Evolutionary conservation across 306 rosid species (phyloP).

Genomic region (apple (Malus domestica)): DNA sequence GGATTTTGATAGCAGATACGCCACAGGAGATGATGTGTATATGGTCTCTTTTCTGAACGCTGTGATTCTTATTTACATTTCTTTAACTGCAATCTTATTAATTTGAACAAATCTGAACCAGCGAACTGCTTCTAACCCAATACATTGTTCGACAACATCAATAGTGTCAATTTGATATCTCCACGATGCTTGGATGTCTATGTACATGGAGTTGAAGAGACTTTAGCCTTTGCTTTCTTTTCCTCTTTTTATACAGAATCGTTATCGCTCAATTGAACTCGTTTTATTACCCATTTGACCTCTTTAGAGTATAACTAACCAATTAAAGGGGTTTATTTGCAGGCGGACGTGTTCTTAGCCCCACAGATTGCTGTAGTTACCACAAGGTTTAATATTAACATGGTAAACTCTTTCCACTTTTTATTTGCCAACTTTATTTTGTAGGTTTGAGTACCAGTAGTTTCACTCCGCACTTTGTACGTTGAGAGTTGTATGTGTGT

Average conservation of each 20-base stretch:
- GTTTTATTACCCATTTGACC: background rate
- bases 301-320: background rate
- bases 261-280: too few species aligned
- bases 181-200: background rate
- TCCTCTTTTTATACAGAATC: too few species aligned
- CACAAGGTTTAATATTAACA: constrained; percentile 17
- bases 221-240: background rate
- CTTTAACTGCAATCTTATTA: background rate
- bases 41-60: constrained; percentile 26
- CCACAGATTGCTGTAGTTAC: constrained; percentile 24
- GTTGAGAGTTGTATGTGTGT: too few species aligned
- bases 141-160: background rate
- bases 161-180: background rate
- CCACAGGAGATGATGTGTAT: constrained; percentile 32
- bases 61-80: background rate
- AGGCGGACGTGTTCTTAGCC: constrained; percentile 46
- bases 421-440: background rate
- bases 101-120: background rate
- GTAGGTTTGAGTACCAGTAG: too few species aligned
- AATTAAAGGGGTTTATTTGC: constrained; percentile 7
- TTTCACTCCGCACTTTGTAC: too few species aligned
- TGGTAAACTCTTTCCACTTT: constrained; percentile 21
- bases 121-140: background rate
- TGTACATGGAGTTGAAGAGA: background rate
- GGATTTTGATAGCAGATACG: constrained; percentile 28